Conservation (phyloP, 768 basidiomycete genomes). For the Mycena filopes region DNA sequence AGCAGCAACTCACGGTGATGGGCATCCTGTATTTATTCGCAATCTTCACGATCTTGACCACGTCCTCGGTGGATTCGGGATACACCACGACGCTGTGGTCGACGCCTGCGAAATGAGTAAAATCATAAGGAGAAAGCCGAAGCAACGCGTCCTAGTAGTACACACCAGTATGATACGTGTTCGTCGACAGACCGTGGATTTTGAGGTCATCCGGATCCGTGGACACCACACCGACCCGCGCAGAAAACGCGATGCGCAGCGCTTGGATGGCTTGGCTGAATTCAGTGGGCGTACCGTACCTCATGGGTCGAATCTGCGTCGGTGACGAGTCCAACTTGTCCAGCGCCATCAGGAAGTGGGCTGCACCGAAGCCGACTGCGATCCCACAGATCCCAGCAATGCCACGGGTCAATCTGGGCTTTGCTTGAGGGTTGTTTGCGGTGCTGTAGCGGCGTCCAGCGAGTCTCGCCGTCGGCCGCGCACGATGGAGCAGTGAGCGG, state of each 20-base stretch:
- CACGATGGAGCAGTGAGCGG: too few relatives aligned
- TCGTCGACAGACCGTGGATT: constrained; percentile 20
- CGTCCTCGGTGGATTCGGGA: constrained; percentile 81
- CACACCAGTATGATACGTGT: constrained; percentile 27
- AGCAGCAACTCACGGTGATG: constrained; percentile 52
- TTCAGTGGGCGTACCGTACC: constrained; percentile 14
- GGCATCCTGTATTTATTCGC: constrained; percentile 83
- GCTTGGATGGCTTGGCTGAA: constrained; percentile 16
- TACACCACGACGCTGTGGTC: constrained; percentile 73
- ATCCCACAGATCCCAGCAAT: constrained; percentile 17
- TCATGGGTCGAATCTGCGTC: not conserved
- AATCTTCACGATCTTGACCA: constrained; percentile 80
- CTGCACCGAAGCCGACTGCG: constrained; percentile 13
- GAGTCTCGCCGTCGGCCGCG: too few relatives aligned
- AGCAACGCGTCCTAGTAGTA: too few relatives aligned
- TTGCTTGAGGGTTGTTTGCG: not conserved
- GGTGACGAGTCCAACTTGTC: not conserved
- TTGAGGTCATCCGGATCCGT: constrained; percentile 18
- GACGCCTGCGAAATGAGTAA: constrained; percentile 42
- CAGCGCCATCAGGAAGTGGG: not conserved
- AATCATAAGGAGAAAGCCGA: not conserved
- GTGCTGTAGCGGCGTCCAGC: not conserved
- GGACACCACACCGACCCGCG: constrained; percentile 11
- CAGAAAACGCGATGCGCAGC: constrained; percentile 3
- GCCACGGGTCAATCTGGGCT: not conserved